Base-by-base conservation (phyloP, 495 filamentous ascomycete genomes). In the Podospora anserina region DNA sequence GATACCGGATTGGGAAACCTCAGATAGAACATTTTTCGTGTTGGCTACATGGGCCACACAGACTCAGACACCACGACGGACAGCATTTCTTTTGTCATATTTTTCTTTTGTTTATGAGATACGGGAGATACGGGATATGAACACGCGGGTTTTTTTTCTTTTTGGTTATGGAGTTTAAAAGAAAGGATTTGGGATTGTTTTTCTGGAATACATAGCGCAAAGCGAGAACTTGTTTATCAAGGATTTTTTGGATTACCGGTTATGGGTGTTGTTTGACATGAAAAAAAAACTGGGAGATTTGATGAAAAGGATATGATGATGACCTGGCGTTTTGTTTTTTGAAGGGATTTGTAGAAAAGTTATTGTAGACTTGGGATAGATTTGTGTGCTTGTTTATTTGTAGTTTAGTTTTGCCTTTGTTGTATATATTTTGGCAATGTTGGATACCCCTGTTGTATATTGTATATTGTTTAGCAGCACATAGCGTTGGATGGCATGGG, bases 101-200 rank as follows among this genome's bases (percentile, higher is more conserved):
- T 62, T 30, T 15, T 2, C 32, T 30, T 62, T 68, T 44, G 2
- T 32, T 66, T 49, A 59, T 65, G n/a, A 15, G 49, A 19, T 23
- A 64, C 30, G 27, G 68, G n/a, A 15, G 49, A 27, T 23, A 64
- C 30, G 27, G 68, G 61, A 61, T n/a, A 53, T 26, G 30, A 61
- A 39, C 13, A 5, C 18, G 61, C 15, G 15, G 32, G 3, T 3
- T 39, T 63, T 18, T 11, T 5, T 20, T 13, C 7, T 6, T 32
- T 23, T 23, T 23, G 23, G 23, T 23, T 1, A 23, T 23, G 39
- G 39, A 49, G 39, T 44, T 53, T 63, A 32, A 32, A 18, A 61
- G 27, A 30, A 32, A 4, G 59, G 3, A 5, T 2, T 15, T 5
- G 19, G 2, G 5, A 20, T 49, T 63, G 4, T n/a, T 49, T 63